Conservation (phyloP, 2,329 filamentous ascomycete genomes). For the Cordyceps militaris region DNA sequence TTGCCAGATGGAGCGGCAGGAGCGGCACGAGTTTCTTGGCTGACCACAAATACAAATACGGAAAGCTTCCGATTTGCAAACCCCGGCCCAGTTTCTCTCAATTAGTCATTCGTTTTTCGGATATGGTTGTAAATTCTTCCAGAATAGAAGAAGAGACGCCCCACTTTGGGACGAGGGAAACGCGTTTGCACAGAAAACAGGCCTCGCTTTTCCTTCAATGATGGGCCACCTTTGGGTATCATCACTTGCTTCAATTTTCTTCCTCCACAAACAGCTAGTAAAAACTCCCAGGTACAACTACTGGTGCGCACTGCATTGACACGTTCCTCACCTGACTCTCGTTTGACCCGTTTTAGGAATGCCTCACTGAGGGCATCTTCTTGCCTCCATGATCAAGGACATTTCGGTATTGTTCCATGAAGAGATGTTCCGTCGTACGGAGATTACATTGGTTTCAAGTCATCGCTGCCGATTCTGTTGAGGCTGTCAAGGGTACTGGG, state of each 20-base stretch:
- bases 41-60: no score
- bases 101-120: neutral
- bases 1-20: neutral
- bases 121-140: slow-evolving; percentile 85
- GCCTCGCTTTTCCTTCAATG: slow-evolving; percentile 89
- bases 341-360: slow-evolving; percentile 33
- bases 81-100: no score
- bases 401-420: slow-evolving; percentile 98
- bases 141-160: slow-evolving; percentile 83
- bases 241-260: neutral
- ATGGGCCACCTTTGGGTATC: slow-evolving; percentile 67
- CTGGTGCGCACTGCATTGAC: slow-evolving; percentile 16
- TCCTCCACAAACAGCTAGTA: neutral
- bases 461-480: slow-evolving; percentile 63
- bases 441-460: slow-evolving; percentile 54
- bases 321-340: no score
- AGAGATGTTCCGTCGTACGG: slow-evolving; percentile 81
- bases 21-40: neutral
- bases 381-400: slow-evolving; percentile 93
- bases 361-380: slow-evolving; percentile 64
- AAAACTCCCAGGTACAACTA: neutral
- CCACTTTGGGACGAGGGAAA: slow-evolving; percentile 83
- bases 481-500: slow-evolving; percentile 64
- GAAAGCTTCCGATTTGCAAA: no score
- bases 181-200: slow-evolving; percentile 82